Base-by-base conservation (phyloP, 176 grass and related monocot species). In the Bonia amplexicaulis region DNA sequence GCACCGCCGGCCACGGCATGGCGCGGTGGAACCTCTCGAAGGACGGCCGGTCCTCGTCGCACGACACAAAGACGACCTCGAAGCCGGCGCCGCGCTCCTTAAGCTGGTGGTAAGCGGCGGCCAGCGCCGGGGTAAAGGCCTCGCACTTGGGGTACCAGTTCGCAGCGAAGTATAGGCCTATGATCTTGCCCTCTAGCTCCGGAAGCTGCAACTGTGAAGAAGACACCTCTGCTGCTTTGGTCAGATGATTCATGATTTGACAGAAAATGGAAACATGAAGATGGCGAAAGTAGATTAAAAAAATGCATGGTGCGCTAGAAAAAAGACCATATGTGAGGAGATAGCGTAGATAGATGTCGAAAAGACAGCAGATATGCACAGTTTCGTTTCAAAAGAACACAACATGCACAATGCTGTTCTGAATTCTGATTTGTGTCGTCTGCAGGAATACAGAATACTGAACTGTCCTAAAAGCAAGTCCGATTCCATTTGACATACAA, bases 71-170 rank as follows among this genome's bases (percentile, higher is more conserved):
- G 78, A 94, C 80, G 15, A 91, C 74, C 86, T 91, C 92, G 64
- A 94, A 91, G 26, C 62, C 59, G 74, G 40, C 70, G 27, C 65
- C 83, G 26, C 61, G 45, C 8, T 72, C 86, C 66, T 27, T 81
- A 33, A 93, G 86, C 40, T 62, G 69, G 23, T 23, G 46, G 73
- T 93, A 93, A 2, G 89, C 92, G 42, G 63, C 75, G 11, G 76
- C 69, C 69, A 93, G 79, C 78, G 90, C 69, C 29, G 74, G 92
- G 6, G 92, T 93, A 80, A 91, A 93, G 31, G 86, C 59, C 88
- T 91, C 86, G 62, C 92, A 93, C 67, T 69, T 93, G 26, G 68
- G 83, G 55, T 88, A 86, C 92, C 92, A 93, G 83, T 91, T 93
- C 0, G 92, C 92, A 0, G 92, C 92, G 81, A 93, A 93, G 83